Percentiles rank a stretch among this genome's conserved stretches.
phyloP scores from a whole-genome alignment of 306 rosid species.

The Cucumis cinereus region DNA sequence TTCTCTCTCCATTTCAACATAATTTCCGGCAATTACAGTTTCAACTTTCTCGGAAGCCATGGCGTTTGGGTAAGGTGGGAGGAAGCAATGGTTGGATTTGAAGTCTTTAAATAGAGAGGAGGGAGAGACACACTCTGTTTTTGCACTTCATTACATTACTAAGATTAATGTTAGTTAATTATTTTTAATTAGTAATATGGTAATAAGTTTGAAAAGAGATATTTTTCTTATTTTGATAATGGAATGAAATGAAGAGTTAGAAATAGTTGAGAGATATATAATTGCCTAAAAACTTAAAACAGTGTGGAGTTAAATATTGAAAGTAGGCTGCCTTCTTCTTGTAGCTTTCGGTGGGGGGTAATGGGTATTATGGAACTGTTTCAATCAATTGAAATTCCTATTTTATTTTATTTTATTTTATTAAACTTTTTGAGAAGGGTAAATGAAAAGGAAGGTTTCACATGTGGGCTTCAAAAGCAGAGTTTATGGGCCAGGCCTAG shows the following conservation, averaged over 20 bases:
- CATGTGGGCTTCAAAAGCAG: conserved; percentile 18
- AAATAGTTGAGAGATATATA: background rate
- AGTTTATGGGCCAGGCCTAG: conserved; percentile 36
- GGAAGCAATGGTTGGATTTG: conserved; percentile 21
- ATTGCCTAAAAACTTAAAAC: background rate
- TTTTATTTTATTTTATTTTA: background rate
- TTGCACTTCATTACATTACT: background rate
- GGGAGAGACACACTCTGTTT: background rate
- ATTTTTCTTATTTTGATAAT: background rate
- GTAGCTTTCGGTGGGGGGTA: background rate
- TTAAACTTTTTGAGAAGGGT: background rate
- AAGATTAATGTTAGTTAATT: background rate
- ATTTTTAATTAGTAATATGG: background rate
- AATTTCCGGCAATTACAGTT: conserved; percentile 85
- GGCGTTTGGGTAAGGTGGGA: conserved; percentile 6
- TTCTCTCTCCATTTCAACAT: conserved; percentile 87
- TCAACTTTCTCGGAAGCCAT: conserved; percentile 99
- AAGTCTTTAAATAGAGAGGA: conserved; percentile 31
- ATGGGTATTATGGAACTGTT: conserved; percentile 1
- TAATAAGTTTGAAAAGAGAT: background rate
- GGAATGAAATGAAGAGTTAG: background rate
- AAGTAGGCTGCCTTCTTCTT: background rate
- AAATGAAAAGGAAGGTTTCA: background rate
- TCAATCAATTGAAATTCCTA: background rate
- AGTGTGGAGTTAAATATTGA: background rate